Conservation (phyloP, 768 basidiomycete genomes). For the Lyophyllum semitale region DNA sequence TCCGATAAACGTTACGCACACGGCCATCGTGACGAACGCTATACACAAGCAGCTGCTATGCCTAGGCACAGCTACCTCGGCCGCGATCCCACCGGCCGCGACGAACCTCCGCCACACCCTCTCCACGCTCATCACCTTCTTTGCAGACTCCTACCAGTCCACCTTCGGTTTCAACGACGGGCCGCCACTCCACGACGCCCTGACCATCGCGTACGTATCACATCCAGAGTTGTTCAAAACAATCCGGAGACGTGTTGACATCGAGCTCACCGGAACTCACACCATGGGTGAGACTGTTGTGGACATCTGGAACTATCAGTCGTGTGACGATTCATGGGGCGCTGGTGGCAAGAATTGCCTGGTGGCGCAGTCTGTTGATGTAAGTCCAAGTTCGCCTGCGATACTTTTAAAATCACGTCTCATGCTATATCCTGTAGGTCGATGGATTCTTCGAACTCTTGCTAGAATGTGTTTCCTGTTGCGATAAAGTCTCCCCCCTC, state of each 20-base stretch:
- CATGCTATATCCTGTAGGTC: slow-evolving; percentile 42
- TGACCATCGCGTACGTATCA: slow-evolving; percentile 78
- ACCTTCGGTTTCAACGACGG: slow-evolving; percentile 84
- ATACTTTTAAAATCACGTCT: background rate
- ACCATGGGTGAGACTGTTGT: slow-evolving; percentile 80
- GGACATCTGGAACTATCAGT: slow-evolving; percentile 68
- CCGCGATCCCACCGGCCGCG: slow-evolving; percentile 31
- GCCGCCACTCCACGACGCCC: slow-evolving; percentile 85
- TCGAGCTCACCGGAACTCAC: slow-evolving; percentile 71
- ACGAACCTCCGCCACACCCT: slow-evolving; percentile 68
- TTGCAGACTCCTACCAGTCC: slow-evolving; percentile 69
- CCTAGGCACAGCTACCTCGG: slow-evolving; percentile 22
- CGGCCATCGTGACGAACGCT: slow-evolving; percentile 66
- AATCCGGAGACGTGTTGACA: slow-evolving; percentile 75
- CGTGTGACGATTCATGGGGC: slow-evolving; percentile 73
- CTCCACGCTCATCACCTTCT: slow-evolving; percentile 74
- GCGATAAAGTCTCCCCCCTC: slow-evolving; percentile 63
- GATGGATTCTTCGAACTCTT: slow-evolving; percentile 66
- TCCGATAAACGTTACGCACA: slow-evolving; percentile 88
- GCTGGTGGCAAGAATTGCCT: slow-evolving; percentile 72
- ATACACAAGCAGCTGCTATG: slow-evolving; percentile 57
- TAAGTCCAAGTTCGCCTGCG: slow-evolving; percentile 41
- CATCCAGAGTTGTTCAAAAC: slow-evolving; percentile 65
- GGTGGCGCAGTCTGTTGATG: slow-evolving; percentile 69
- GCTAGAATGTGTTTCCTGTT: slow-evolving; percentile 55